Evolutionary conservation across 352 stramenopile species (phyloP).

Genomic region (Elongisporangium prolatum): DNA sequence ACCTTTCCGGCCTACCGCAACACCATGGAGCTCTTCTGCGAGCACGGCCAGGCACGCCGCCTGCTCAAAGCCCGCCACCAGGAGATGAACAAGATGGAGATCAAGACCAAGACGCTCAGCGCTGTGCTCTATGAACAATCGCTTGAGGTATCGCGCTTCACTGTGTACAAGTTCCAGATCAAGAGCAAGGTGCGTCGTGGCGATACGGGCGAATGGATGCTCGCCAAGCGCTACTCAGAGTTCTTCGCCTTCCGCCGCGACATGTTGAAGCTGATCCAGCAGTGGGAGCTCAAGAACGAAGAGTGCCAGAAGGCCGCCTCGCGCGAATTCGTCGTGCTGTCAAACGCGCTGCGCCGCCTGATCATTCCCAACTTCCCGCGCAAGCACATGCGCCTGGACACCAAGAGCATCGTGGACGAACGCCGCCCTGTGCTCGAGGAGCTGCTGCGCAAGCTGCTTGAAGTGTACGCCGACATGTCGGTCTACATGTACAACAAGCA

Average conservation of each 20-base stretch:
- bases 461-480: constrained; percentile 55
- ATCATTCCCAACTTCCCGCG: constrained; percentile 46
- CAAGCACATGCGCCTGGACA: constrained; percentile 59
- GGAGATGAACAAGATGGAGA: constrained; percentile 43
- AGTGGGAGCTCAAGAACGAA: constrained; percentile 32
- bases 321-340: constrained; percentile 40
- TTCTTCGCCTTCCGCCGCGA: constrained; percentile 48
- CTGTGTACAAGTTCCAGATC: constrained; percentile 63
- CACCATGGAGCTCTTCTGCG: constrained; percentile 10
- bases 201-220: constrained; percentile 33
- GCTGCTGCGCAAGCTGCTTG: constrained; percentile 49
- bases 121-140: constrained; percentile 21
- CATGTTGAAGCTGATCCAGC: constrained; percentile 40
- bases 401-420: constrained; percentile 43
- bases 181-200: constrained; percentile 22
- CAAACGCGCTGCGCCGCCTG: constrained; percentile 32
- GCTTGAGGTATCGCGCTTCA: constrained; percentile 40
- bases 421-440: constrained; percentile 38
- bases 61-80: constrained; percentile 44
- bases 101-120: constrained; percentile 37
- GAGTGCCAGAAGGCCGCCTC: constrained; percentile 20
- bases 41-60: constrained; percentile 23
- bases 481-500: constrained; percentile 38
- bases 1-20: constrained; percentile 1
- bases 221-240: constrained; percentile 65